Percentiles rank a stretch among this genome's conserved stretches.
Evolutionary conservation across 768 basidiomycete species (phyloP).

Genomic region (Termitomyces heimii): DNA sequence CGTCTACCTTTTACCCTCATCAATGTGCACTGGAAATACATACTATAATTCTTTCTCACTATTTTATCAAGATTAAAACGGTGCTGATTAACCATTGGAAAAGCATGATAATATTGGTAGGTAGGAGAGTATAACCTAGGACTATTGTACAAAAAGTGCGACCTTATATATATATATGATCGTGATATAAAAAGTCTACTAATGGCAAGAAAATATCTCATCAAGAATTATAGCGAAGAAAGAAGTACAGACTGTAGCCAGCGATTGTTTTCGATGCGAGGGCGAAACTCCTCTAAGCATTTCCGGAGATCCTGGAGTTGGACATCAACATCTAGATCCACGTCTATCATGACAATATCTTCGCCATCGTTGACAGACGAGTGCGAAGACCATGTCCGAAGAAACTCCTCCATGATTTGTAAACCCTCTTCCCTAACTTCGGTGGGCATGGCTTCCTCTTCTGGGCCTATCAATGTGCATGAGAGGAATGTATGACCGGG

Average conservation of each 20-base stretch:
- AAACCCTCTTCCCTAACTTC: slow-evolving; percentile 76
- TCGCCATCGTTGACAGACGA: slow-evolving; percentile 41
- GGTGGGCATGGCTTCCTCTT: slow-evolving; percentile 40
- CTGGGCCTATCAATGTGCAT: not conserved
- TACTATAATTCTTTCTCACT: too few relatives aligned
- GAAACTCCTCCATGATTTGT: slow-evolving; percentile 71
- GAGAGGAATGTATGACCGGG: not conserved
- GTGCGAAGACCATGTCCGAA: slow-evolving; percentile 51
- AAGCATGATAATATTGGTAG: too few relatives aligned
- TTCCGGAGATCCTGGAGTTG: slow-evolving; percentile 50
- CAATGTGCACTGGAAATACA: too few relatives aligned
- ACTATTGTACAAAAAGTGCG: not conserved
- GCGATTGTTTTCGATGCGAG: slow-evolving; percentile 67
- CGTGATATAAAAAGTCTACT: not conserved
- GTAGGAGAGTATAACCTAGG: too few relatives aligned
- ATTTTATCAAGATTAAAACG: too few relatives aligned
- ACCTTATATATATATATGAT: slow-evolving; percentile 1
- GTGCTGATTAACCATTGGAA: too few relatives aligned
- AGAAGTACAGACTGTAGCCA: slow-evolving; percentile 73
- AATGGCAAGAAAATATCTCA: slow-evolving; percentile 11
- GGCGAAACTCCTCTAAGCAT: slow-evolving; percentile 59
- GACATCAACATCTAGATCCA: slow-evolving; percentile 25
- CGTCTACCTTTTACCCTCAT: too few relatives aligned
- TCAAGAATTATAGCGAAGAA: slow-evolving; percentile 24
- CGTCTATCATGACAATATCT: slow-evolving; percentile 39